These are phyloP conservation scores for Teunomyces panamensis DNA, from an alignment of 805 yeast species.

Conservation along the genomic window DNA sequence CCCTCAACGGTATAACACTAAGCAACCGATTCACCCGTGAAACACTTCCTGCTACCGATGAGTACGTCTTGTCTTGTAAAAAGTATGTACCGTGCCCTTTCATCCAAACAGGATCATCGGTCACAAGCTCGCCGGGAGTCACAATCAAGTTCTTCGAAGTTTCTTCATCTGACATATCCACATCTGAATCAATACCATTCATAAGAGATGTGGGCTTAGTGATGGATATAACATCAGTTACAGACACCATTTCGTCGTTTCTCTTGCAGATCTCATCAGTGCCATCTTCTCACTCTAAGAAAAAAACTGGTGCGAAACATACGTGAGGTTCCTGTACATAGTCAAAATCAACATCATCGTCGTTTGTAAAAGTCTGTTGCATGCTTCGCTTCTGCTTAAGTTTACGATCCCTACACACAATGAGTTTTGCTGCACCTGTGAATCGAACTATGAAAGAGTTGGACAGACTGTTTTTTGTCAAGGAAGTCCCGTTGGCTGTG, in stretches of 20 bases:
- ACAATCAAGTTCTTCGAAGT: constrained; percentile 45
- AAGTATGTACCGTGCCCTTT: constrained; percentile 96
- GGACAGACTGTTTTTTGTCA: constrained; percentile 63
- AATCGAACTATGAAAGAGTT: constrained; percentile 61
- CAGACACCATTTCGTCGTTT: neutral
- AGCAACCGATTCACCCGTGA: constrained; percentile 82
- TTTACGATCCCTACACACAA: constrained; percentile 1
- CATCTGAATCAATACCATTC: constrained; percentile 33
- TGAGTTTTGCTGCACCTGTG: constrained; percentile 58
- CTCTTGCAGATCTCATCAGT: neutral
- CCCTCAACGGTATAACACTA: constrained; percentile 81
- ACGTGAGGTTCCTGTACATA: neutral
- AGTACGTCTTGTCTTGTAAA: constrained; percentile 68
- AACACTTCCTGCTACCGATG: constrained; percentile 91
- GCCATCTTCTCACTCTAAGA: neutral
- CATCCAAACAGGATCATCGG: constrained; percentile 97
- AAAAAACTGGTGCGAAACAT: neutral
- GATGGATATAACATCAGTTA: constrained; percentile 30
- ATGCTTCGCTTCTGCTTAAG: neutral
- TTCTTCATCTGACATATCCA: constrained; percentile 40
- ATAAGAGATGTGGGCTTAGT: constrained; percentile 24
- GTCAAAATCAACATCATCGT: neutral
- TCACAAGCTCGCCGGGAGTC: constrained; percentile 95
- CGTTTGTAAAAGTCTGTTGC: too few relatives aligned
- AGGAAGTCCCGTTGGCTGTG: constrained; percentile 58